phyloP scores from a whole-genome alignment of 768 basidiomycete genomes.

The Leccinum disarticulatum region DNA sequence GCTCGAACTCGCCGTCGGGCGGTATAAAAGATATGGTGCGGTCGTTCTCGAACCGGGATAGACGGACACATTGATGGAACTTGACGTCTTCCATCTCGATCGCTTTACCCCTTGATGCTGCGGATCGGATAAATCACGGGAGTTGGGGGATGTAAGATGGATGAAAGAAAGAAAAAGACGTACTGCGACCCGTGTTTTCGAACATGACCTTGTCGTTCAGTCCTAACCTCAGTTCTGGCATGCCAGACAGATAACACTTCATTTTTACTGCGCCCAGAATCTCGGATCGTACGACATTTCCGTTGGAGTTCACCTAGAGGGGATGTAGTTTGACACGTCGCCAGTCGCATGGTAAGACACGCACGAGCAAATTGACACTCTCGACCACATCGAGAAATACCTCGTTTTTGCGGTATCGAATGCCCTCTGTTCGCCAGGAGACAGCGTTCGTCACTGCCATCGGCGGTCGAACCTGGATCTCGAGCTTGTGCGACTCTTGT shows the following conservation, averaged over 20 bases:
- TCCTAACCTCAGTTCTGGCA: slow-evolving; percentile 95
- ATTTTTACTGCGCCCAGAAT: slow-evolving; percentile 99
- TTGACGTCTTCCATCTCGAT: slow-evolving; percentile 99
- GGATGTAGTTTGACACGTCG: neutral
- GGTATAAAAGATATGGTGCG: slow-evolving; percentile 99
- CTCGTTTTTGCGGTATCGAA: slow-evolving; percentile 97
- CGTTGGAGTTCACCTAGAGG: slow-evolving; percentile 90
- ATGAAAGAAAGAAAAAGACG: slow-evolving; percentile 29
- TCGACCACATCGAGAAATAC: slow-evolving; percentile 99
- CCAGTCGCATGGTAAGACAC: slow-evolving; percentile 27
- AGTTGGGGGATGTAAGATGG: neutral
- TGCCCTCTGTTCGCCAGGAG: slow-evolving; percentile 97
- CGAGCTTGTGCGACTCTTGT: slow-evolving; percentile 96
- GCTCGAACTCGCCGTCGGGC: slow-evolving; percentile 97
- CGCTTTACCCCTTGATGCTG: slow-evolving; percentile 77
- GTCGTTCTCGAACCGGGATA: slow-evolving; percentile 97
- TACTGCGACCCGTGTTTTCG: slow-evolving; percentile 93
- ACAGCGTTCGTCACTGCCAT: slow-evolving; percentile 98
- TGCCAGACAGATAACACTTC: slow-evolving; percentile 99
- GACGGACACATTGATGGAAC: slow-evolving; percentile 98
- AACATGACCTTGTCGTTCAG: slow-evolving; percentile 99
- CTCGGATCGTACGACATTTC: slow-evolving; percentile 95
- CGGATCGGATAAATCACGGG: neutral
- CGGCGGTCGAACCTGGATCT: slow-evolving; percentile 88
- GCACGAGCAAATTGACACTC: slow-evolving; percentile 90